Evolutionary conservation across 73 alveolate genomes (phyloP).

Genomic region (Tetrahymena elliotti): DNA sequence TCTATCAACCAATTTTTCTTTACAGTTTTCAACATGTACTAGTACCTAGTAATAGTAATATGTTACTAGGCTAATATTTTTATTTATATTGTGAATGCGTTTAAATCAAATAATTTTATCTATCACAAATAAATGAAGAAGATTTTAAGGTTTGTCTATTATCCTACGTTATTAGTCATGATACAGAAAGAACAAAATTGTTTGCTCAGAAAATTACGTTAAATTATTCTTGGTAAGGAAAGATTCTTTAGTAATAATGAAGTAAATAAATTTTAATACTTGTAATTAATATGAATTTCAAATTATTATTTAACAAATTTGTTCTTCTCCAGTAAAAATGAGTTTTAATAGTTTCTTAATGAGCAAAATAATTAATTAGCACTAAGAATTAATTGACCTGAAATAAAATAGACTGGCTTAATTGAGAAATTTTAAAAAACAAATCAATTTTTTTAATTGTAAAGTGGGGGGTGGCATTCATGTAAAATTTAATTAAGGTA

Average conservation of each 20-base stretch:
- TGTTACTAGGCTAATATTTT: no score
- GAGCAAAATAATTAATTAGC: not conserved
- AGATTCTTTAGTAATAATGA: not conserved
- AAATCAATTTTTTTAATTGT: not conserved
- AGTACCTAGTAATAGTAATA: no score
- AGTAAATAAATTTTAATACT: not conserved
- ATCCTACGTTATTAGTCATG: not conserved
- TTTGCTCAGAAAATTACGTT: not conserved
- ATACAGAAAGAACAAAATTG: not conserved
- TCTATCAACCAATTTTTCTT: no score
- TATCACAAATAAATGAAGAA: not conserved
- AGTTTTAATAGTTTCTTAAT: not conserved
- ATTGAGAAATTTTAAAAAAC: not conserved
- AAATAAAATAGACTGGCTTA: not conserved
- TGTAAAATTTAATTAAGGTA: not conserved
- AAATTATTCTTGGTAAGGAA: not conserved
- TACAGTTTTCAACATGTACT: no score
- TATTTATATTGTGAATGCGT: no score
- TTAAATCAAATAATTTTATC: not conserved
- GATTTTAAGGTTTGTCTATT: not conserved
- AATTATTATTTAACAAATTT: not conserved
- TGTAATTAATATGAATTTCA: not conserved
- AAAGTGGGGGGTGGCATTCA: not conserved
- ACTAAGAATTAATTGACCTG: not conserved
- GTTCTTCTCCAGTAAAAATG: not conserved